Conservation (phyloP, 495 filamentous ascomycete genomes). For the Trichoderma virens region DNA sequence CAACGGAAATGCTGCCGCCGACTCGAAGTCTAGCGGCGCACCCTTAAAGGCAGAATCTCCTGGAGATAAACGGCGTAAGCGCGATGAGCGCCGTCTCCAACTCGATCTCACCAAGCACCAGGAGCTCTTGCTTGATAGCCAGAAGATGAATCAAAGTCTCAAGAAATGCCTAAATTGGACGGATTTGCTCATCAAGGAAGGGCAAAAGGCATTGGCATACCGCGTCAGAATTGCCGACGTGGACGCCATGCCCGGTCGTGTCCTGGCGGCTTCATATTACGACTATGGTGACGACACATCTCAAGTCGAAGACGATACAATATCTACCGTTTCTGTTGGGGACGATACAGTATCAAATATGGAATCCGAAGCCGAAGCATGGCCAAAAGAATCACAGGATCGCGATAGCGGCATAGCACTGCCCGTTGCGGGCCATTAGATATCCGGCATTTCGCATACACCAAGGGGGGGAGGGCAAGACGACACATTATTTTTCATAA, state of each 20-base stretch:
- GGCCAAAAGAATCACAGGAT: slow-evolving; percentile 36
- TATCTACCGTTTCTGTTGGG: slow-evolving; percentile 12
- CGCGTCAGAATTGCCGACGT: slow-evolving; percentile 67
- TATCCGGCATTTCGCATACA: neutral
- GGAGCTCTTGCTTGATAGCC: slow-evolving; percentile 75
- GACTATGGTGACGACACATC: slow-evolving; percentile 38
- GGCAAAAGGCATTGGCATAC: slow-evolving; percentile 77
- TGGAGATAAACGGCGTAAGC: slow-evolving; percentile 37
- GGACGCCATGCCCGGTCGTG: slow-evolving; percentile 65
- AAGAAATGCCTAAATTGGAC: slow-evolving; percentile 80
- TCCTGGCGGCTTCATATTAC: slow-evolving; percentile 61
- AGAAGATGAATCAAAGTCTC: slow-evolving; percentile 89
- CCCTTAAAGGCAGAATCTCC: slow-evolving; percentile 19
- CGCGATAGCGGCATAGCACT: slow-evolving; percentile 48
- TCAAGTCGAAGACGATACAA: neutral
- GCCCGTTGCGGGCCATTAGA: slow-evolving; percentile 25
- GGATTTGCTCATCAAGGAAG: slow-evolving; percentile 82
- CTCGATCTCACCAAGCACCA: slow-evolving; percentile 85
- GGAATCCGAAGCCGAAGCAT: slow-evolving; percentile 10
- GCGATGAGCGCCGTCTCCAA: slow-evolving; percentile 70
- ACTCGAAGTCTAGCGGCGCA: slow-evolving; percentile 19
- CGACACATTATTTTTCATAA: neutral
- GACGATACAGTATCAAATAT: slow-evolving; percentile 22
- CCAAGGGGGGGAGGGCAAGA: neutral
- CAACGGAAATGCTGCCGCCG: slow-evolving; percentile 28